These are phyloP conservation scores for Metschnikowia continentalis DNA, from an alignment of 805 yeast genomes.

Conservation along the genomic window DNA sequence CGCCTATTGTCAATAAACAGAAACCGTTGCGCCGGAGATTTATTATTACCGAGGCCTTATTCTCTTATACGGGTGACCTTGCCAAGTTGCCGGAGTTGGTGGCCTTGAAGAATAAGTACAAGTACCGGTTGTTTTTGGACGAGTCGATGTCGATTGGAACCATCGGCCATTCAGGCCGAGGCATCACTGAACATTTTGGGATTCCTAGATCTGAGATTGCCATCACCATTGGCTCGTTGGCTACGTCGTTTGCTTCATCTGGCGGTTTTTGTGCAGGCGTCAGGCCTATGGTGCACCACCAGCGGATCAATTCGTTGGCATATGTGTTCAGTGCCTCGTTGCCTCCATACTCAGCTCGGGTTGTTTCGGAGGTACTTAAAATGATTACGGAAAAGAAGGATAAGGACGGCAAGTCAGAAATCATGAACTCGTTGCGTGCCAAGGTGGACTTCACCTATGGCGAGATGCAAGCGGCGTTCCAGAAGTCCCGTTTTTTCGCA, in stretches of 20 bases:
- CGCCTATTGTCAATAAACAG: slow-evolving; percentile 57
- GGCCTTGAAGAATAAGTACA: slow-evolving; percentile 73
- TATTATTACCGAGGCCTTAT: slow-evolving; percentile 87
- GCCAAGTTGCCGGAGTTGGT: slow-evolving; percentile 66
- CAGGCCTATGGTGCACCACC: slow-evolving; percentile 80
- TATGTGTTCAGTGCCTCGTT: slow-evolving; percentile 92
- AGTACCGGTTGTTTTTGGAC: slow-evolving; percentile 82
- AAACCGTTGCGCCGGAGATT: slow-evolving; percentile 83
- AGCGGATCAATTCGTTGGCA: slow-evolving; percentile 83
- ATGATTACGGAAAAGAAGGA: slow-evolving; percentile 38
- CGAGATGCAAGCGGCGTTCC: slow-evolving; percentile 37
- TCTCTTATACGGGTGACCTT: slow-evolving; percentile 75
- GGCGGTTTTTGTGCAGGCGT: slow-evolving; percentile 95
- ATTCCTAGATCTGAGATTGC: slow-evolving; percentile 72
- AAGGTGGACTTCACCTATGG: slow-evolving; percentile 40
- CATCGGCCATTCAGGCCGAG: slow-evolving; percentile 80
- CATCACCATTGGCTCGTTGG: slow-evolving; percentile 83
- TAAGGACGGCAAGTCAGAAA: slow-evolving; percentile 29
- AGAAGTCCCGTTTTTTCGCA: slow-evolving; percentile 37
- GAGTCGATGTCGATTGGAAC: slow-evolving; percentile 86
- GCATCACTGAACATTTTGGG: slow-evolving; percentile 69
- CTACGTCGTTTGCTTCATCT: slow-evolving; percentile 72
- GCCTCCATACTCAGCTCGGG: slow-evolving; percentile 84
- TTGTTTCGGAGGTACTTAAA: slow-evolving; percentile 51
- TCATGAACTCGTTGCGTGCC: slow-evolving; percentile 33